Base-by-base conservation (phyloP, 768 basidiomycete genomes). In the Lentinula guzmanii region DNA sequence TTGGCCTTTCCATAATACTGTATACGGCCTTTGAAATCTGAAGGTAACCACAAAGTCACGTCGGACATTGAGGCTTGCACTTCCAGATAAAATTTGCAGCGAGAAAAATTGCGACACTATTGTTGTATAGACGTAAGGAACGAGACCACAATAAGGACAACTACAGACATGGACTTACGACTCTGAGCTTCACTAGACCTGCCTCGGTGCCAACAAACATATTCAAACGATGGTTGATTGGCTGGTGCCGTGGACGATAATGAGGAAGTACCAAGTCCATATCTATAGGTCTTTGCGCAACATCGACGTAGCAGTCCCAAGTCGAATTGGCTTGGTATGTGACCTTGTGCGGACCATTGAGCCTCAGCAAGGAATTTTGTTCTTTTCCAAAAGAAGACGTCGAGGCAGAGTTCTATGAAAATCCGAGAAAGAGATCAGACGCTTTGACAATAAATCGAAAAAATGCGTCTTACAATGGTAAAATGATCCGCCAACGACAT, bases 11-110 rank as follows among this genome's bases (percentile, higher is more conserved):
- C 81, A 13, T 78, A 72, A 65, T 82, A 73, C 66, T 78, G 81
- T 42, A 92, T 88, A 41, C 76, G 81, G 24, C 90, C 90, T 60
- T 77, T 82, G 74, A 91, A 91, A 68, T 92, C 89, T 39, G 89
- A 90, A 13, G 90, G 90, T 18, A 92, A 77, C 84, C 86, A 91
- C 62, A 91, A 72, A 5, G 85, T 90, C 34, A 91, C 81, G 66
- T 89, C 82, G 43, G 90, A 87, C n/a, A 76, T 72, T n/a, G 78
- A 74, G 16, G 83, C 86, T 64, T 79, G 80, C 39, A 92, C 76
- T 70, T 89, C 84, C 53, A 91, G 79, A 70, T 82, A 82, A 65
- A 87, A 85, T 69, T 78, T 79, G 39, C 78, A 79, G 61, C 80
- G 82, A 58, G 76, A 73, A 31, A 79, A 73, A 42, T 78, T 79